Evolutionary conservation across 768 basidiomycete species (phyloP), one percentile per base, ranked within the genome.

Genomic region (Mycena rebaudengoi): DNA sequence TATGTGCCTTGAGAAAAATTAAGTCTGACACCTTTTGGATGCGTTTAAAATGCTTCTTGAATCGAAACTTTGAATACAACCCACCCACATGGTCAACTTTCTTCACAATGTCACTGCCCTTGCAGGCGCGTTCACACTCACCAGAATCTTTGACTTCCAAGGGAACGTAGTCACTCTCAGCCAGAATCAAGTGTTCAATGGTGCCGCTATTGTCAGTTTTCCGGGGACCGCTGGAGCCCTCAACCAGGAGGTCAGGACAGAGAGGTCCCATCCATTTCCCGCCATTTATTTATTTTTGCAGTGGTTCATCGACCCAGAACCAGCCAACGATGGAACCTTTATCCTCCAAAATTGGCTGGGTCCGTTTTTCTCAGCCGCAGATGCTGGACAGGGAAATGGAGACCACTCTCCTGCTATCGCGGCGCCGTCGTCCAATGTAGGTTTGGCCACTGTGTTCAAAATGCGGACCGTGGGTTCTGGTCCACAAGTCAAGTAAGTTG

Each of bases 221-320:
- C 48, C 48, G n/a, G 29, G 5, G 30, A 49, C 48, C 2, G 4
- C 48, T 12, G 48, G 48, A 7, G 48, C 48, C n/a, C 13, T 21
- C 3, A 49, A 49, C 30, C 3, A 48, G 23, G 28, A 48, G 2
- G 46, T 48, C 13, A 29, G 46, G 12, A 30, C 28, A 29, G 28
- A 29, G 29, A 2, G 12, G 7, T 48, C 12, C 14, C 13, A 48
- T 30, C 20, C 28, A 48, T 48, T 26, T 18, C 14, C 29, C 4
- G n/a, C n/a, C n/a, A n/a, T n/a, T n/a, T n/a, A n/a, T n/a, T 20
- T 10, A 33, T 49, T 33, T 18, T n/a, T 33, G 11, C 30, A 49
- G 48, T 49, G 48, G 48, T 49, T 49, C 48, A 49, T 49, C 30
- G 20, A 21, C 20, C 48, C 48, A n/a, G n/a, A n/a, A n/a, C n/a